These are phyloP conservation scores for Craspedostauros australis DNA, from an alignment of 108 stramenopile genomes.

Conservation along the genomic window DNA sequence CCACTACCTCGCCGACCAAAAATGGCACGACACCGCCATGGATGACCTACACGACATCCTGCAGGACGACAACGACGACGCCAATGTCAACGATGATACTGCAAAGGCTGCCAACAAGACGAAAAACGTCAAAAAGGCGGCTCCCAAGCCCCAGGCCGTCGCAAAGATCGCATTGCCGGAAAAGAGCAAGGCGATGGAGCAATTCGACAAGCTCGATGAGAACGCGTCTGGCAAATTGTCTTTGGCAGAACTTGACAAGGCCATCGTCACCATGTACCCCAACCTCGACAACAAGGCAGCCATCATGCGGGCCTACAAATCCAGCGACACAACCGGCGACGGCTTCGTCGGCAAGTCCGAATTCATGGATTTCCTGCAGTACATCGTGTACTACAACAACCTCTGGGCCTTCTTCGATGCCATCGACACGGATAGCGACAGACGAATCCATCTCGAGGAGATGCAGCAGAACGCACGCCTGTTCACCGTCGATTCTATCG, in stretches of 20 bases:
- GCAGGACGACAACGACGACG: too few species aligned
- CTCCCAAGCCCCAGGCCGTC: too few species aligned
- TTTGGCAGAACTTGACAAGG: constrained; percentile 19
- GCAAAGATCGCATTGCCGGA: too few species aligned
- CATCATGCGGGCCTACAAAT: constrained; percentile 23
- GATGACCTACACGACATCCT: too few species aligned
- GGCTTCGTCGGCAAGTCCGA: constrained; percentile 9
- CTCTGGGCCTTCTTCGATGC: constrained; percentile 7
- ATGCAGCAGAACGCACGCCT: too few species aligned
- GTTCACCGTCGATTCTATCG: constrained; percentile 1
- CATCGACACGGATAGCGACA: constrained; percentile 14
- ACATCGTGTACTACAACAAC: constrained; percentile 11
- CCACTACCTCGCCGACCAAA: too few species aligned
- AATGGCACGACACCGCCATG: too few species aligned
- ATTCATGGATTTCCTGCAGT: constrained; percentile 12
- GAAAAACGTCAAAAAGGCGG: too few species aligned
- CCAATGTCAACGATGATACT: too few species aligned
- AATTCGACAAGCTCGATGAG: constrained; percentile 9
- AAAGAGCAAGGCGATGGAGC: too few species aligned
- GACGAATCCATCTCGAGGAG: too few species aligned
- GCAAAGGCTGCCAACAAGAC: too few species aligned
- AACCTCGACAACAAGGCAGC: constrained; percentile 16
- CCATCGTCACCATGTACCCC: constrained; percentile 1
- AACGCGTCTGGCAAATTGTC: constrained; percentile 13
- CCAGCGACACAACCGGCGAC: constrained; percentile 1